These are phyloP conservation scores for Hygrocybe punicea DNA, from an alignment of 768 basidiomycete genomes.

Conservation along the genomic window DNA sequence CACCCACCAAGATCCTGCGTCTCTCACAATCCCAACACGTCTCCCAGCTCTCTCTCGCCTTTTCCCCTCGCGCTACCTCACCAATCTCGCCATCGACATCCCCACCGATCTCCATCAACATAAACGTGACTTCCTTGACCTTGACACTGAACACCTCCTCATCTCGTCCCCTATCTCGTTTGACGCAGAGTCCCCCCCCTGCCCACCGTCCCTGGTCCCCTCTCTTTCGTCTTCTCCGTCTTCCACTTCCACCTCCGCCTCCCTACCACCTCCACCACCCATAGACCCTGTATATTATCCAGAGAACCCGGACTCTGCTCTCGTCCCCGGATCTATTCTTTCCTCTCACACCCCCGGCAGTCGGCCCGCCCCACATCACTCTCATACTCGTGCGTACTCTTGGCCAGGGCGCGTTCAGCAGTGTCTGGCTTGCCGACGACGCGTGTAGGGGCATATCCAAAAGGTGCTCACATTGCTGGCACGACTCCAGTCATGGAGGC, in stretches of 20 bases:
- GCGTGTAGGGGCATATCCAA: constrained; percentile 1
- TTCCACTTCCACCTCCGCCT: not conserved
- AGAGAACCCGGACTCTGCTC: not conserved
- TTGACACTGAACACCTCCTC: not conserved
- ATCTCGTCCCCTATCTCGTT: not conserved
- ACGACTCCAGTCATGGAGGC: constrained; percentile 45
- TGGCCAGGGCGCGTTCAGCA: constrained; percentile 71
- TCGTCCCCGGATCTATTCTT: not conserved
- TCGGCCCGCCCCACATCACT: not conserved
- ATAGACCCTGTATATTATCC: not conserved
- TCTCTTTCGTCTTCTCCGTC: not conserved
- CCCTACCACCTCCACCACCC: not conserved
- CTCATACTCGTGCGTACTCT: constrained; percentile 53
- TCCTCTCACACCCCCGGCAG: not conserved
- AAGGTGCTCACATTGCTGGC: not conserved
- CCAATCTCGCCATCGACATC: not conserved
- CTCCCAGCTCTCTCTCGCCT: not conserved
- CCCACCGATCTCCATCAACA: not conserved
- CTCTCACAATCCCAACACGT: not conserved
- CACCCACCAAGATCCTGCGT: not conserved
- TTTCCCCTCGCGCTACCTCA: constrained; percentile 1
- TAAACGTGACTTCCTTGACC: not conserved
- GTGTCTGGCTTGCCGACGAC: constrained; percentile 70
- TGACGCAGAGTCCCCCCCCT: not conserved
- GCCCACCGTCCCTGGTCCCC: not conserved